Evolutionary conservation across 2,329 filamentous ascomycete genomes (phyloP).

Genomic region (Pseudogymnoascus sp.): DNA sequence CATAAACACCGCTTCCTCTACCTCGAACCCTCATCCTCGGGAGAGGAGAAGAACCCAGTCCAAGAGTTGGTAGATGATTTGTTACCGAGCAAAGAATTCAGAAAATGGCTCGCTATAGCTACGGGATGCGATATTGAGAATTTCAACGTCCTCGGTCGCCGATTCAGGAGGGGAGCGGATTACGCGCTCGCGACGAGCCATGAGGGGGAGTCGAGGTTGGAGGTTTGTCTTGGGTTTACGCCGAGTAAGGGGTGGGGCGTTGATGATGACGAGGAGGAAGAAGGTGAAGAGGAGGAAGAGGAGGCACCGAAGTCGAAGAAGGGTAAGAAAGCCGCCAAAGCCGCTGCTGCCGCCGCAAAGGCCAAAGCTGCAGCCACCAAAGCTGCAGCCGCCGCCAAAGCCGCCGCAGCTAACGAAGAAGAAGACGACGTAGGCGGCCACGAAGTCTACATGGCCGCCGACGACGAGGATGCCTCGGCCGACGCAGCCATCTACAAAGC

Average conservation of each 20-base stretch:
- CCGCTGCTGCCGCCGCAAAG: constrained; percentile 19
- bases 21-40: constrained; percentile 46
- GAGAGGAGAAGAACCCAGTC: constrained; percentile 47
- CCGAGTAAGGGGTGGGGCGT: constrained; percentile 80
- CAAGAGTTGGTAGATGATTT: constrained; percentile 75
- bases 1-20: constrained; percentile 95
- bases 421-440: constrained; percentile 64
- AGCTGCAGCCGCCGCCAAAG: constrained; percentile 15
- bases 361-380: constrained; percentile 25
- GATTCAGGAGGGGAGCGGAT: constrained; percentile 80
- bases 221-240: constrained; percentile 82
- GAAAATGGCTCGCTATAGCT: constrained; percentile 78
- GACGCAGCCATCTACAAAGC: constrained; percentile 87
- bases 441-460: constrained; percentile 90
- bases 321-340: constrained; percentile 17
- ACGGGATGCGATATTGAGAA: constrained; percentile 69
- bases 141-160: constrained; percentile 71
- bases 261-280: constrained; percentile 49
- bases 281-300: constrained; percentile 30
- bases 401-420: constrained; percentile 26
- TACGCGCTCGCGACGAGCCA: constrained; percentile 91
- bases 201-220: constrained; percentile 68
- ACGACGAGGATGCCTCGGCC: constrained; percentile 58
- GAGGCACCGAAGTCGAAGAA: constrained; percentile 24
- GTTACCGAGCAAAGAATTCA: constrained; percentile 78